Evolutionary conservation across 2,329 filamentous ascomycete genomes (phyloP), one percentile per base, ranked within the genome.

Genomic region (Akanthomyces uredinophilus): DNA sequence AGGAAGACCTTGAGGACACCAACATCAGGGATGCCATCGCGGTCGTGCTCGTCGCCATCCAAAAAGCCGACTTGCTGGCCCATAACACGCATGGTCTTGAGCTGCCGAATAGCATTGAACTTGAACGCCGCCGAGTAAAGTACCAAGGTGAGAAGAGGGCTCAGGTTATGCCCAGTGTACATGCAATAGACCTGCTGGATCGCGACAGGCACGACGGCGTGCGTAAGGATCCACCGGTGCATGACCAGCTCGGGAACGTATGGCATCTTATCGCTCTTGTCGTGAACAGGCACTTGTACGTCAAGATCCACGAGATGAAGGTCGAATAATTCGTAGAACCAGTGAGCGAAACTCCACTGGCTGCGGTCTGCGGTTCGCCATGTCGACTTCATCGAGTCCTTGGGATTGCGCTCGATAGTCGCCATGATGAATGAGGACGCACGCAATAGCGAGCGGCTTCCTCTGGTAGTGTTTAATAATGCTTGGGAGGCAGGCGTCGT

Each of bases 21-120:
- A 6, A 71, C 68, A 53, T 78, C 76, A 0, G 76, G 76, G 4
- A 78, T 71, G 5, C 74, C 72, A 52, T 78, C 76, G 35, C 76
- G 72, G 22, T 70, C 71, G 64, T 78, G 75, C 47, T 73, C 70
- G 61, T 78, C 75, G 14, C 76, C 76, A 60, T 78, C 76, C 5
- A 78, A 69, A 56, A 76, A 78, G 11, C 76, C 76, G 35, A 73
- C 68, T 1, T 63, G 56, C 32, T 77, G 74, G 2, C 75, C 75
- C 4, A 78, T 66, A 10, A 68, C 67, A 6, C 75, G 71, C 27
- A 78, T 68, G 11, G 69, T 67, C 24, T 73, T 70, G 3, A 77
- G 64, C 51, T 77, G 70, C 53, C 73, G 72, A 55, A 78, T 73
- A 11, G 72, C 73, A 37, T 73, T 76, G 16, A 70, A 53, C 46